Evolutionary conservation across 331 rosid genomes (phyloP), one percentile per base, ranked within the genome.

Genomic region (Erythrophleum ivorense): DNA sequence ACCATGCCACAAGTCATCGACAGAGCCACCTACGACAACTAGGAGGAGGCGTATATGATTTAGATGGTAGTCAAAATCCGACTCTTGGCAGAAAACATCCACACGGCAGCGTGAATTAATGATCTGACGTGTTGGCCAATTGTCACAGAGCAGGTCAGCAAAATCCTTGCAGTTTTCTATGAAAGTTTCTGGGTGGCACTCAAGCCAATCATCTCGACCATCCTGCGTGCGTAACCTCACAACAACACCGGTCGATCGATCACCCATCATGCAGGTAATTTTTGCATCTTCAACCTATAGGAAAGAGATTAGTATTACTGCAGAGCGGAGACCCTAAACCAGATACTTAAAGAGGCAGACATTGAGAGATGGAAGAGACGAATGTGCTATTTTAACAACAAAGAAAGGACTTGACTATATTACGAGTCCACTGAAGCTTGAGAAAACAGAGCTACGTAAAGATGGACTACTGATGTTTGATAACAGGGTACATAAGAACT

Each of bases 101-200:
- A 70, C 57, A 70, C 75, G 46, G 58, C 86, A 83, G 41, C 97
- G 94, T 0, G 98, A 95, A 85, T 92, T 97, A 34, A 95, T 84
- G 76, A 93, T 91, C 86, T 93, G 97, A 86, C 97, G 92, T 7
- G 97, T 95, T 60, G 99, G 99, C 98, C 99, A 95, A 70, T 69
- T 87, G 81, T 95, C 97, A 50, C 98, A 95, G 49, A 95, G 90
- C 67, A 97, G 82, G 18, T 95, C 96, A n/a, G 92, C 87, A 58
- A 95, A 93, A 79, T 93, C 91, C 86, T 91, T 88, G 91, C 98
- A 90, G 45, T 83, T 90, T 18, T 81, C 87, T 0, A 54, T 68
- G 54, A 95, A 91, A 55, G 89, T 71, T 34, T 82, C 80, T 1
- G 98, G 88, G 77, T 93, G 98, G 72, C 98, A 91, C 73, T 90